Evolutionary conservation across 164 flowering plant genomes (phyloP).

Genomic region (Pachysandra terminalis): DNA sequence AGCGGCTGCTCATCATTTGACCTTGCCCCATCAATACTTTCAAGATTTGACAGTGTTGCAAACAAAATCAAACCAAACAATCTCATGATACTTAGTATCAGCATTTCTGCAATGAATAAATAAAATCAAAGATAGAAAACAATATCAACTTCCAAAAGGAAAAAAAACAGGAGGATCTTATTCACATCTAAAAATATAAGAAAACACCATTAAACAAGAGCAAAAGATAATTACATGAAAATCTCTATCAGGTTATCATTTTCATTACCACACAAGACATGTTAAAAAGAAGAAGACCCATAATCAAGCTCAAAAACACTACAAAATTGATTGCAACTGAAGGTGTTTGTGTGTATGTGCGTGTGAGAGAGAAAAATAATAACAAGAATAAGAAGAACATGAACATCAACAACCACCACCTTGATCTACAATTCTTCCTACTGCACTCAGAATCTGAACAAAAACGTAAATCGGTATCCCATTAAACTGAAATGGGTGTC

Average conservation of each 20-base stretch:
- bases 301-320: neutral
- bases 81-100: conserved; percentile 19
- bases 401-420: neutral
- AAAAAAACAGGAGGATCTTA: neutral
- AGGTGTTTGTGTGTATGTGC: neutral
- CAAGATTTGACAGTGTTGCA: conserved; percentile 21
- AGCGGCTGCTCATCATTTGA: conserved; percentile 64
- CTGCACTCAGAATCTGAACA: neutral
- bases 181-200: neutral
- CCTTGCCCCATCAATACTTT: conserved; percentile 23
- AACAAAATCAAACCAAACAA: conserved; percentile 16
- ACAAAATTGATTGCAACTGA: neutral
- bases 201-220: neutral
- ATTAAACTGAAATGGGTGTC: too few species aligned
- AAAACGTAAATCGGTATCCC: neutral
- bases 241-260: too few species aligned
- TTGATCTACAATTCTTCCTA: neutral
- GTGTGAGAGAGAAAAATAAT: too few species aligned
- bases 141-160: neutral
- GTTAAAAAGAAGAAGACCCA: too few species aligned
- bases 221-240: too few species aligned
- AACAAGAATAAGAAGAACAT: neutral
- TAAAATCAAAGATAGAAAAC: neutral
- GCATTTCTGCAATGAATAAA: conserved; percentile 15
- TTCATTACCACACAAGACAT: too few species aligned